Evolutionary conservation across 2,329 filamentous ascomycete genomes (phyloP).

Genomic region (Clarireedia monteithiana): DNA sequence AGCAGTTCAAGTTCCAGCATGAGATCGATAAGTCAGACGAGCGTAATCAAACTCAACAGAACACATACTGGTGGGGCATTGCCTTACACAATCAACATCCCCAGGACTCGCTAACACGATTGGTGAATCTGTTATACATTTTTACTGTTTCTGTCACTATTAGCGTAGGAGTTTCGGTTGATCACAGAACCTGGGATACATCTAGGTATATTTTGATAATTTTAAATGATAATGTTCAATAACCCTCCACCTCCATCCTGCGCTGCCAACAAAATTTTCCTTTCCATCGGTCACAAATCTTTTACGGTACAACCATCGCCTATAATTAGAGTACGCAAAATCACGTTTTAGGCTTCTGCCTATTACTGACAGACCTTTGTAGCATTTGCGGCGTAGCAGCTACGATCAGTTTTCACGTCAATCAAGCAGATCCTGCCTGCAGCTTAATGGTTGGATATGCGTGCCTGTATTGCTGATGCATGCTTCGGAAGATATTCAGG

Average conservation of each 20-base stretch:
- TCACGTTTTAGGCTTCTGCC: no score
- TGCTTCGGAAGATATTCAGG: no score
- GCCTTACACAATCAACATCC: constrained; percentile 24
- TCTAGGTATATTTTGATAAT: constrained; percentile 2
- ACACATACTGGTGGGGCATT: constrained; percentile 19
- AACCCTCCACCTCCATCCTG: neutral
- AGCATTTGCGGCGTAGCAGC: no score
- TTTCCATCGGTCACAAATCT: neutral
- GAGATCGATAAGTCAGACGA: constrained; percentile 22
- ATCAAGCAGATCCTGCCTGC: no score
- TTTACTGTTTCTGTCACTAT: constrained; percentile 9
- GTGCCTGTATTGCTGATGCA: no score
- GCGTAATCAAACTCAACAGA: constrained; percentile 25
- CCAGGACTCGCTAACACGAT: constrained; percentile 12
- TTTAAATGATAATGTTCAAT: constrained; percentile 11
- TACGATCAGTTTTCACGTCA: no score
- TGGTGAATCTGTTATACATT: neutral
- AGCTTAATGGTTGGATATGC: no score
- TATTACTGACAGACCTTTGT: no score
- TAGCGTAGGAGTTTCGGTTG: constrained; percentile 23
- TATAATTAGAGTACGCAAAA: no score
- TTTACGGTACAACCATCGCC: no score
- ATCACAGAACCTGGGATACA: neutral
- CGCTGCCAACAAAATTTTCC: neutral
- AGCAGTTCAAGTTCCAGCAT: constrained; percentile 18